Evolutionary conservation across 1,139 yeast species (phyloP), one percentile per base, ranked within the genome.

Genomic region (Hyphopichia wangnamkhiaoensis): DNA sequence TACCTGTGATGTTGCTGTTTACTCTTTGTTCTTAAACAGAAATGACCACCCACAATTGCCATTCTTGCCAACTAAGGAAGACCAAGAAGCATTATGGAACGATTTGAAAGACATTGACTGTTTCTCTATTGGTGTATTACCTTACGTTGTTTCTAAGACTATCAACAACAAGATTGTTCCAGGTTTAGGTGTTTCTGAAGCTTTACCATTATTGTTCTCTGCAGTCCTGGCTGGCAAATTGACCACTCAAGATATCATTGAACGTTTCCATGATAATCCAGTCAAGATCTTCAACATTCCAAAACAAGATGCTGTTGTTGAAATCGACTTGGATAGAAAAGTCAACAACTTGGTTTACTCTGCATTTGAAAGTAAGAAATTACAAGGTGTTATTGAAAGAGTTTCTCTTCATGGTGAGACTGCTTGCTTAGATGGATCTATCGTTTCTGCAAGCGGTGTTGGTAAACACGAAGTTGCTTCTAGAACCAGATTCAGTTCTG

Each of bases 1-100:
- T 33, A 89, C 98, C 31, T 88, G 95, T 65, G 98, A 93, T 64
- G 95, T 88, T 46, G 74, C 93, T 19, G 82, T 93, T 37, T 84
- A 82, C 60, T 73, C 95, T 4, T 74, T 91, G 60, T 90, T 89
- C 71, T 69, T 86, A 48, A 75, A 88, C 35, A 85, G 79, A 62
- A 80, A 78, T 32, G 91, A 88, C 31, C 79, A 78, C 58, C 85
- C 90, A 38, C 79, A 80, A 52, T 82, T 87, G 49, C 59, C 66
- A 23, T 82, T 82, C 74, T 72, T 91, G 61, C 97, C 97, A 50
- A 74, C 93, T 28, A 74, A 76, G 61, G 84, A 79, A 49, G 96
- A 89, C 57, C 95, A 87, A 67, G 74, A 71, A 27, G 88, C 84
- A 42, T 76, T 93, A 54, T 91, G 98, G 98, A 80, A 75, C 39